Evolutionary conservation across 805 yeast species (phyloP), one percentile per base, ranked within the genome.

Genomic region (Aciculoconidium aculeatum): DNA sequence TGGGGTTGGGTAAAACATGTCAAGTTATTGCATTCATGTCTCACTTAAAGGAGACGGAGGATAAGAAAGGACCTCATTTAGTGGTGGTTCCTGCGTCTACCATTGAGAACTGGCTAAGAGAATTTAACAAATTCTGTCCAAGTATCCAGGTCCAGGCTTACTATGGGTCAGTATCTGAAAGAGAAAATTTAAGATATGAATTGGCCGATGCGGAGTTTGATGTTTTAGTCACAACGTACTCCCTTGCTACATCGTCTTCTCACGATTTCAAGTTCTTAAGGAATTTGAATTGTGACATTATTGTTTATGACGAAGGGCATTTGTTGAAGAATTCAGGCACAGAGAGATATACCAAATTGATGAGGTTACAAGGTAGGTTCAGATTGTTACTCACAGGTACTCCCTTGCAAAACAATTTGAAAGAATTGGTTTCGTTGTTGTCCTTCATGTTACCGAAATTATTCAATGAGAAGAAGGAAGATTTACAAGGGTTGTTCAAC

Each of bases 291-390:
- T 92, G 92, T 55, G 86, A 92, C 53, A 84, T 81, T 41, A 76
- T 94, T 37, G 90, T 92, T 1, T 92, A 85, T 50, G 99, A 92
- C 55, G 99, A 92, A 64, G 99, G 99, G 2, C 99, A 92, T 55
- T 79, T 92, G 84, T 67, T 92, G 43, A 92, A 92, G 53, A 92
- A 92, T 55, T 82, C 95, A 3, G 67, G 72, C 36, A 75, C 92
- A 17, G 97, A 90, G 46, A 70, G 99, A 43, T 92, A 90, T 52
- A 67, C 63, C 36, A 90, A 87, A 55, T 66, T 92, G 37, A 88
- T 90, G 94, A 75, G 75, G 45, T 62, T 92, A 30, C 71, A 69
- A 35, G 96, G 92, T 1, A 70, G 72, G n/a, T 92, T 90, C 60
- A 70, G 98, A 44, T 61, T 92, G 17, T 58, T 92, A 26, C 67